Evolutionary conservation across 2,329 filamentous ascomycete genomes (phyloP).

Genomic region (Tolypocladium paradoxum): DNA sequence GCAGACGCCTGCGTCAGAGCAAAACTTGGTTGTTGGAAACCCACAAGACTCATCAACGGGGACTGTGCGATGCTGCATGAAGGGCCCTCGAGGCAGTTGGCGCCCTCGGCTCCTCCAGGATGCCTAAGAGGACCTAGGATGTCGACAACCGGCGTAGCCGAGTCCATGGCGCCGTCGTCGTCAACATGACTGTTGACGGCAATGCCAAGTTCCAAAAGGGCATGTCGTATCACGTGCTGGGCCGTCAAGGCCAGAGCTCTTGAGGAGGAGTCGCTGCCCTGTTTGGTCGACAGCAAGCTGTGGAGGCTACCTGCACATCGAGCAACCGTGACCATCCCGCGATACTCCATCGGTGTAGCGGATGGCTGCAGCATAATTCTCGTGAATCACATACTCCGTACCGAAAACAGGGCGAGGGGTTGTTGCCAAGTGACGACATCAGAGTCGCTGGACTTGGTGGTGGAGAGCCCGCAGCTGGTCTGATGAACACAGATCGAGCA

Average conservation of each 20-base stretch:
- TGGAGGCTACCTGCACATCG: not conserved
- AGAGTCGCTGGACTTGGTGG: not conserved
- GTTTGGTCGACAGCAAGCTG: not conserved
- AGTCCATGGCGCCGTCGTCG: no score
- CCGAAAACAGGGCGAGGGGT: not conserved
- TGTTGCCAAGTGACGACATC: not conserved
- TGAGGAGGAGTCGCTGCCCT: not conserved
- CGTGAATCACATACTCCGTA: not conserved
- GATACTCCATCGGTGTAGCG: not conserved
- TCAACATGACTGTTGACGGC: no score
- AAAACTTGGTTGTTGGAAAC: not conserved
- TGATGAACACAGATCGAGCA: not conserved
- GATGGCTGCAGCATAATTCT: not conserved
- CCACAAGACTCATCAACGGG: not conserved
- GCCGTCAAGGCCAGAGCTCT: not conserved
- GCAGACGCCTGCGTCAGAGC: not conserved
- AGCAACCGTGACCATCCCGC: not conserved
- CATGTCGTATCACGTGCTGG: not conserved
- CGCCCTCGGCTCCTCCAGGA: not conserved
- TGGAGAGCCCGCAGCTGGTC: not conserved
- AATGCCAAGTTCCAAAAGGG: no score
- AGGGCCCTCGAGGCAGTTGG: not conserved
- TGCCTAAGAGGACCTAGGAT: no score
- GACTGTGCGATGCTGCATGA: not conserved
- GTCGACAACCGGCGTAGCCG: no score